Evolutionary conservation across 345 rosid genomes (phyloP).

Genomic region (Moricandia arvensis): DNA sequence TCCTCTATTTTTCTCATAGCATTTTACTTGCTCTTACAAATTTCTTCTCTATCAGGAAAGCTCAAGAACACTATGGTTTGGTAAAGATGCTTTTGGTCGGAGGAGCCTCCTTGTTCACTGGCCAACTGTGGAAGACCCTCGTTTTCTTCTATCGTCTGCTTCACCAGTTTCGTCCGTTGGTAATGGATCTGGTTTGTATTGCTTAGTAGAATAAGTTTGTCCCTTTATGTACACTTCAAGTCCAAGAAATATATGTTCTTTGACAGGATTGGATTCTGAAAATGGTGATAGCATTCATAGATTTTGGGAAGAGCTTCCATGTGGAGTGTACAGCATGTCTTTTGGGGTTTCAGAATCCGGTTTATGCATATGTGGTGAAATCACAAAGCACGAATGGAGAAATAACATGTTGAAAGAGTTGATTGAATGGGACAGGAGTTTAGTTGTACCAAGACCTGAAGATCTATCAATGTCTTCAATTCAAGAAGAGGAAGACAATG

Average conservation of each 20-base stretch:
- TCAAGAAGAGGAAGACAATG: constrained; percentile 9
- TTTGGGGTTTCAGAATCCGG: constrained; percentile 38
- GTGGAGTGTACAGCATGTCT: constrained; percentile 71
- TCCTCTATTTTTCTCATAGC: neutral
- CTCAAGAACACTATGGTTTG: constrained; percentile 87
- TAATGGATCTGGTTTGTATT: constrained; percentile 32
- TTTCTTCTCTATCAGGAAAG: constrained; percentile 41
- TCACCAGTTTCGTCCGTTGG: constrained; percentile 45
- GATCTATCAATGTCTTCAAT: constrained; percentile 34
- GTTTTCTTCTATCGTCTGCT: constrained; percentile 67
- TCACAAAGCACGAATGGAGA: constrained; percentile 67
- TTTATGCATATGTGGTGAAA: constrained; percentile 46
- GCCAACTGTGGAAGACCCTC: constrained; percentile 66
- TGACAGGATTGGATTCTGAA: constrained; percentile 51
- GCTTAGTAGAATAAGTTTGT: constrained; percentile 21
- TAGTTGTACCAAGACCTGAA: constrained; percentile 53
- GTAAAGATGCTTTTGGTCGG: constrained; percentile 84
- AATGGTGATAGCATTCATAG: constrained; percentile 39
- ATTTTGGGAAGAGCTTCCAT: constrained; percentile 90
- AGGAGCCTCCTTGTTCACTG: constrained; percentile 95
- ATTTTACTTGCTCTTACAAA: neutral
- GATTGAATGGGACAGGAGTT: constrained; percentile 70
- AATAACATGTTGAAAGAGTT: constrained; percentile 50
- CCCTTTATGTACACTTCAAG: neutral
- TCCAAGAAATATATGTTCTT: neutral